These are phyloP conservation scores for Aspergillus fijiensis DNA, from an alignment of 2,329 filamentous ascomycete species.

Conservation along the genomic window DNA sequence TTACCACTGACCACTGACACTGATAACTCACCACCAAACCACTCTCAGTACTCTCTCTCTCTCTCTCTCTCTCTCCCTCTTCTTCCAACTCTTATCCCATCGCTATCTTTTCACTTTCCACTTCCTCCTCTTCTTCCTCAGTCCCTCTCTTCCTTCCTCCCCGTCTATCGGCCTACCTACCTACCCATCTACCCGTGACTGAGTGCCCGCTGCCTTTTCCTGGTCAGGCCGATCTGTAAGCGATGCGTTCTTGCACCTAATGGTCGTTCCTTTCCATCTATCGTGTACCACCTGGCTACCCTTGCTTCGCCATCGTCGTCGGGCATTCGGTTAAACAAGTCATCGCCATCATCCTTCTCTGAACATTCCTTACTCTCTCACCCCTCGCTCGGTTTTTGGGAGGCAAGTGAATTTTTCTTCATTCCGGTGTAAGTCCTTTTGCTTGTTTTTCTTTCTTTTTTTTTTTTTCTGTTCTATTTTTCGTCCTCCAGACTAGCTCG, in stretches of 20 bases:
- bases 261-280: constrained; percentile 21
- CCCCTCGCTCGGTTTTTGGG: constrained; percentile 12
- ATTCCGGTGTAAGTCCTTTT: background rate
- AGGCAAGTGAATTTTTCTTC: background rate
- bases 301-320: constrained; percentile 26
- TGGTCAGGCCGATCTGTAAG: constrained; percentile 13
- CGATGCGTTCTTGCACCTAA: constrained; percentile 22
- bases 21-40: background rate
- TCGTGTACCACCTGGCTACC: constrained; percentile 22
- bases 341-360: constrained; percentile 16
- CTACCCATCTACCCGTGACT: constrained; percentile 3
- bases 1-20: constrained; percentile 1
- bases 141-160: constrained; percentile 11
- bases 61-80: constrained; percentile 7
- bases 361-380: constrained; percentile 18
- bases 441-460: background rate
- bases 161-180: constrained; percentile 13
- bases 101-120: constrained; percentile 2
- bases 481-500: background rate
- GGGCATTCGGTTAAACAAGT: constrained; percentile 21
- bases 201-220: background rate
- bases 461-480: constrained; percentile 1
- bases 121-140: constrained; percentile 19
- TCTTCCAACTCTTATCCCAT: constrained; percentile 2
- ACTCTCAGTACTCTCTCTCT: background rate